Conservation (phyloP, 768 basidiomycete genomes). For the Cystoderma amianthinum region DNA sequence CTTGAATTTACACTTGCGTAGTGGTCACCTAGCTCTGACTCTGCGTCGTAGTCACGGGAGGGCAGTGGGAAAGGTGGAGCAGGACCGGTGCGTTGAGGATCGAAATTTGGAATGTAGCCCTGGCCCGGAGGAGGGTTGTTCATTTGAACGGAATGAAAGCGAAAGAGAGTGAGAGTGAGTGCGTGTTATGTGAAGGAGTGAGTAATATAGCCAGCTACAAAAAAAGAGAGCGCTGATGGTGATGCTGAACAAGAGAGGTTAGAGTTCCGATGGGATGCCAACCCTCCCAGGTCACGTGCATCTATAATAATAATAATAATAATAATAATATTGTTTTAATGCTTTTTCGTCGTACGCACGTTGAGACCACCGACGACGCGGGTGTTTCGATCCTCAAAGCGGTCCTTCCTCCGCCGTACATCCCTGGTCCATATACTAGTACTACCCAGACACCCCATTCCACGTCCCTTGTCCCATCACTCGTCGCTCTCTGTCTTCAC, state of each 20-base stretch:
- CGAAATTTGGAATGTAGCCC: constrained; percentile 10
- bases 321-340: constrained; percentile 4
- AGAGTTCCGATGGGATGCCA: neutral
- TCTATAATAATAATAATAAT: too few relatives aligned
- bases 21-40: constrained; percentile 47
- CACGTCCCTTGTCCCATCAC: constrained; percentile 28
- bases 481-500: constrained; percentile 44
- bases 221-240: neutral
- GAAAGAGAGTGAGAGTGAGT: constrained; percentile 11
- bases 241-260: neutral
- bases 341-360: constrained; percentile 7
- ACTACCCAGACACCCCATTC: constrained; percentile 1
- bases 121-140: constrained; percentile 6
- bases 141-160: constrained; percentile 10
- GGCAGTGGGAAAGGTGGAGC: constrained; percentile 21
- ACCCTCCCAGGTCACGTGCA: neutral
- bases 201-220: neutral
- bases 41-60: constrained; percentile 34
- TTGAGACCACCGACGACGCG: constrained; percentile 13
- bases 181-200: constrained; percentile 6
- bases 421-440: constrained; percentile 15
- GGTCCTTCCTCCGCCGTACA: constrained; percentile 11
- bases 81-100: constrained; percentile 15
- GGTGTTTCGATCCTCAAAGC: constrained; percentile 10
- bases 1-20: constrained; percentile 46